Percentiles rank a stretch among this genome's conserved stretches.
Evolutionary conservation across 176 grass and related monocot species (phyloP).

Genomic region (Oryza australiensis): DNA sequence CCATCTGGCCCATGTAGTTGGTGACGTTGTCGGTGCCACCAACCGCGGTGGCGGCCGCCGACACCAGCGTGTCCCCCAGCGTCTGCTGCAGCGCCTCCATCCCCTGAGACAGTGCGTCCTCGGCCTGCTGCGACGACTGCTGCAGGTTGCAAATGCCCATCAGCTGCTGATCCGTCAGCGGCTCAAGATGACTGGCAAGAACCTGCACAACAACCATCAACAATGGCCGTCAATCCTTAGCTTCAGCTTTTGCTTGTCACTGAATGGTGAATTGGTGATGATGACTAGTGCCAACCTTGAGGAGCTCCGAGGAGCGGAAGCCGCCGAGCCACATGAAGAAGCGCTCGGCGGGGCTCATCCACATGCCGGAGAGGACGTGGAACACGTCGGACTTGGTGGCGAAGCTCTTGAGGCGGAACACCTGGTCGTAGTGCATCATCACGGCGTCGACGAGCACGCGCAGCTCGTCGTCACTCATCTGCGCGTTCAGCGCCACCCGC

Average conservation of each 20-base stretch:
- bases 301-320: constrained; percentile 81
- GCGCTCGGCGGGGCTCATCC: constrained; percentile 80
- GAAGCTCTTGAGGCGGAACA: constrained; percentile 67
- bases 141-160: constrained; percentile 85
- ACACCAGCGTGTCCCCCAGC: constrained; percentile 60
- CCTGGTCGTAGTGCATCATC: constrained; percentile 74
- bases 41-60: constrained; percentile 30
- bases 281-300: constrained; percentile 42
- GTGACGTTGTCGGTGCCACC: constrained; percentile 45
- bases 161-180: constrained; percentile 80
- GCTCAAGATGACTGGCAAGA: constrained; percentile 60
- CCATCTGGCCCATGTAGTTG: constrained; percentile 99
- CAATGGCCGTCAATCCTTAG: background rate
- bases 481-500: constrained; percentile 55
- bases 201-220: constrained; percentile 28
- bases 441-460: constrained; percentile 56
- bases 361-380: constrained; percentile 93
- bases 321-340: constrained; percentile 99
- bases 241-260: too few relatives aligned
- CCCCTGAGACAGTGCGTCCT: constrained; percentile 93
- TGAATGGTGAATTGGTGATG: too few relatives aligned
- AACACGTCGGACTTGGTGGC: constrained; percentile 77
- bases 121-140: constrained; percentile 84
- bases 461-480: constrained; percentile 62
- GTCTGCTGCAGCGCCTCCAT: constrained; percentile 91